Evolutionary conservation across 2,329 filamentous ascomycete genomes (phyloP).

Genomic region (Pseudogymnoascus sp.): DNA sequence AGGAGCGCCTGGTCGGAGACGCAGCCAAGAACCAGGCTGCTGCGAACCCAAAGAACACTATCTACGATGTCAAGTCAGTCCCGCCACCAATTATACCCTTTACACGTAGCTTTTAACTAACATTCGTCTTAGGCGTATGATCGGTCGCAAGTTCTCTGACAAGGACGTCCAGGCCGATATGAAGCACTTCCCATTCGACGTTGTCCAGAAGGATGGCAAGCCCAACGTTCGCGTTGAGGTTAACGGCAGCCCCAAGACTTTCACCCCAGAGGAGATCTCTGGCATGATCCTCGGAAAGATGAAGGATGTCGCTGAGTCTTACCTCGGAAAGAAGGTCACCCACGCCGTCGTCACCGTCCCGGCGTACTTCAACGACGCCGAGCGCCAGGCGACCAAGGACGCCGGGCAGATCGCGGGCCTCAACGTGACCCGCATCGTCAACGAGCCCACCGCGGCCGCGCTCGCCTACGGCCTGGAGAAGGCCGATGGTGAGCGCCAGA

Average conservation of each 20-base stretch:
- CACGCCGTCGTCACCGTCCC: constrained; percentile 91
- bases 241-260: constrained; percentile 57
- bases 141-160: constrained; percentile 76
- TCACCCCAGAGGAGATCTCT: constrained; percentile 75
- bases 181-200: constrained; percentile 98
- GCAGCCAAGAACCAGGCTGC: constrained; percentile 94
- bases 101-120: constrained; percentile 27
- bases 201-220: constrained; percentile 83
- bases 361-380: constrained; percentile 99
- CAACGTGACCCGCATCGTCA: no score
- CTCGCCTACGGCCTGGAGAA: constrained; percentile 92
- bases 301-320: constrained; percentile 75
- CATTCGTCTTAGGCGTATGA: constrained; percentile 57
- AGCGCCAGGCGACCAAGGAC: constrained; percentile 97
- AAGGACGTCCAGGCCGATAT: constrained; percentile 86
- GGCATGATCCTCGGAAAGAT: constrained; percentile 80
- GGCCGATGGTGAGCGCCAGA: constrained; percentile 75
- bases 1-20: constrained; percentile 94
- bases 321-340: constrained; percentile 75
- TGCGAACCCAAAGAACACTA: constrained; percentile 67
- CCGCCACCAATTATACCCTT: constrained; percentile 11
- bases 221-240: constrained; percentile 74
- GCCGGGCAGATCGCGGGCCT: no score
- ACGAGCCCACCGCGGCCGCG: constrained; percentile 92
- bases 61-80: constrained; percentile 81